phyloP scores from a whole-genome alignment of 257 asterid species.

The Plectranthus barbatus region DNA sequence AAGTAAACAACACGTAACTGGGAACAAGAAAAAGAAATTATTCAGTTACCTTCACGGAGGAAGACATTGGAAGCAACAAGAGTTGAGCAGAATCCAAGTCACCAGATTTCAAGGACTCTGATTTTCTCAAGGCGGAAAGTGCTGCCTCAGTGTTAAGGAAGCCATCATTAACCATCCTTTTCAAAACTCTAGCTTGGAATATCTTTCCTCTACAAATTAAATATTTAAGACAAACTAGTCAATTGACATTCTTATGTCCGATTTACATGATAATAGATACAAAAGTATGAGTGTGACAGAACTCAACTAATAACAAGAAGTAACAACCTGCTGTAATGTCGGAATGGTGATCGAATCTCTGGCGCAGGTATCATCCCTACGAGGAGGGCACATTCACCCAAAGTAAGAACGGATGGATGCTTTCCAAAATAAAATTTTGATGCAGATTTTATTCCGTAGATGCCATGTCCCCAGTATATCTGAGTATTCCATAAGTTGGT shows the following conservation, averaged over 20 bases:
- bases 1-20: too few species aligned
- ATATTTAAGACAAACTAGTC: too few species aligned
- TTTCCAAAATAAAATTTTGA: conserved; percentile 26
- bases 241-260: not conserved
- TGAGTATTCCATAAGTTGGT: not conserved
- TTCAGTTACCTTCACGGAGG: conserved; percentile 10
- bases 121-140: conserved; percentile 12
- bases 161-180: conserved; percentile 28
- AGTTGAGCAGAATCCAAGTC: conserved; percentile 11
- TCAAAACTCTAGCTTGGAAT: conserved; percentile 31
- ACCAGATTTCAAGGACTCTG: conserved; percentile 10
- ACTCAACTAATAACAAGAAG: too few species aligned
- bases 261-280: not conserved
- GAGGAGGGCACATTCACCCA: conserved; percentile 32
- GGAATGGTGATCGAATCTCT: conserved; percentile 27
- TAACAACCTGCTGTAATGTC: conserved; percentile 23
- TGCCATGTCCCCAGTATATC: conserved; percentile 36
- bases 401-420: conserved; percentile 20
- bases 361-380: conserved; percentile 29
- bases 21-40: not conserved
- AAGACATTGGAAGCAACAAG: not conserved
- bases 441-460: conserved; percentile 26
- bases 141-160: conserved; percentile 23
- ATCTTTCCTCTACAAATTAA: conserved; percentile 20
- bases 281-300: not conserved